Conservation (phyloP, 768 basidiomycete genomes). For the Coprinopsis sp. region DNA sequence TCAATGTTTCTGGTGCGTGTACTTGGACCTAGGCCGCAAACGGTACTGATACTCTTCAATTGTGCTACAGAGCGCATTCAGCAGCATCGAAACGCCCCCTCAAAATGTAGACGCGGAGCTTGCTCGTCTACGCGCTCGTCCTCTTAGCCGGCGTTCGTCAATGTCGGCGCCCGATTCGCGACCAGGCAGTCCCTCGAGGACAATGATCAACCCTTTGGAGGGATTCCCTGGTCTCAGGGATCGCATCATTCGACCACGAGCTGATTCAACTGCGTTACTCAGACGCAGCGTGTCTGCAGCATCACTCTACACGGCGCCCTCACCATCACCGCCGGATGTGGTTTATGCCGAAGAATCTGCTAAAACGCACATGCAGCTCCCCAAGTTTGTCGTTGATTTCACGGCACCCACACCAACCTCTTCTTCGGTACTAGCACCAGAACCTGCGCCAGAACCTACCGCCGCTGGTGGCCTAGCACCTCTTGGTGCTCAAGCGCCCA, state of each 20-base stretch:
- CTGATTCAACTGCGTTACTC: conserved; percentile 10
- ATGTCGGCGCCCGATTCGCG: not conserved
- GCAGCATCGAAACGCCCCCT: too few relatives aligned
- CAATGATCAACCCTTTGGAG: not conserved
- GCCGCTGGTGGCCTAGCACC: conserved; percentile 11
- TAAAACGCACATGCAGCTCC: conserved; percentile 28
- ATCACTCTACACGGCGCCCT: conserved; percentile 20
- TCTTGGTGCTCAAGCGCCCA: conserved; percentile 13
- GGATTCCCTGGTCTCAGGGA: not conserved
- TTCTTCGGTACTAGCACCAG: not conserved
- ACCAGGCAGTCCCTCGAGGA: not conserved
- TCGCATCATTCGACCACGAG: not conserved
- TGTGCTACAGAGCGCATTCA: too few relatives aligned
- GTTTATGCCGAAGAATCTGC: conserved; percentile 33
- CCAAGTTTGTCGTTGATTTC: conserved; percentile 30
- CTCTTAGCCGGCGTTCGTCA: conserved; percentile 1
- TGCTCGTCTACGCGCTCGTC: not conserved
- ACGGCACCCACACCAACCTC: conserved; percentile 3
- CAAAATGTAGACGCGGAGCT: too few relatives aligned
- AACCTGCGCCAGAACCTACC: conserved; percentile 16
- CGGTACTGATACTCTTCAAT: too few relatives aligned
- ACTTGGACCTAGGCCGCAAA: too few relatives aligned
- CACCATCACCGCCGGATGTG: conserved; percentile 16
- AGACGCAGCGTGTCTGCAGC: conserved; percentile 31
- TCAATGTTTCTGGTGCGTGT: too few relatives aligned